Base-by-base conservation (phyloP, 495 filamentous ascomycete species). In the Bathelium albidoporum region DNA sequence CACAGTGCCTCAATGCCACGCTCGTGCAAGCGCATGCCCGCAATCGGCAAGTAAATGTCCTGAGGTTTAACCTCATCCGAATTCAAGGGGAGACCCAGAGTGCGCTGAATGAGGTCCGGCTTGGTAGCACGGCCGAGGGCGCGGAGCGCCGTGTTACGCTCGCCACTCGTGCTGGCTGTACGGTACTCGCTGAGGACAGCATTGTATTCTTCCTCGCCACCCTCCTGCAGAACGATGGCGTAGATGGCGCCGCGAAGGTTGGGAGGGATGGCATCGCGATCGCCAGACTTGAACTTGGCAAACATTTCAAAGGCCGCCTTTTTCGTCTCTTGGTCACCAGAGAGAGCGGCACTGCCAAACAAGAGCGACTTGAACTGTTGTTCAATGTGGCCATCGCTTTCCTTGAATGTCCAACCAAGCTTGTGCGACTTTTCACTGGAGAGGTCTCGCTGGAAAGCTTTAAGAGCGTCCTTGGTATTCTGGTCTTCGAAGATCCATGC, bases 91-190 rank as follows among this genome's bases (percentile, higher is more conserved):
- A 96, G 78, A 10, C 75, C 80, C 20, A 98, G 82, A 1, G 91
- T 93, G 62, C 85, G 84, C 73, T 90, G 74, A 75, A 97, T 93
- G 55, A 97, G 85, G 59, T 85, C 82, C 16, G 89, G 84, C 52
- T 87, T 78, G 66, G 88, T 87, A 32, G 90, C 85, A 59, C 90
- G 83, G 58, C 94, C 92, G 10, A 98, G 81, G 64, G 84, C 85
- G 66, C 94, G 89, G 36, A 98, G 83, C 0, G 93, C 91, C n/a
- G 91, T 94, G 71, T 95, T 96, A 75, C 92, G 89, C 80, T 97
- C 93, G 71, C 97, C 93, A 58, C 87, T 88, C 73, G 89, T 95
- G 59, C 80, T 83, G n/a, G 89, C 91, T n/a, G 82, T 83, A 65
- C 83, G 86, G 80, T 90, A 96, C 63, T 89, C 89, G 73, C 93